Base-by-base conservation (phyloP, 2,329 filamentous ascomycete species). In the Penicillium sp. region DNA sequence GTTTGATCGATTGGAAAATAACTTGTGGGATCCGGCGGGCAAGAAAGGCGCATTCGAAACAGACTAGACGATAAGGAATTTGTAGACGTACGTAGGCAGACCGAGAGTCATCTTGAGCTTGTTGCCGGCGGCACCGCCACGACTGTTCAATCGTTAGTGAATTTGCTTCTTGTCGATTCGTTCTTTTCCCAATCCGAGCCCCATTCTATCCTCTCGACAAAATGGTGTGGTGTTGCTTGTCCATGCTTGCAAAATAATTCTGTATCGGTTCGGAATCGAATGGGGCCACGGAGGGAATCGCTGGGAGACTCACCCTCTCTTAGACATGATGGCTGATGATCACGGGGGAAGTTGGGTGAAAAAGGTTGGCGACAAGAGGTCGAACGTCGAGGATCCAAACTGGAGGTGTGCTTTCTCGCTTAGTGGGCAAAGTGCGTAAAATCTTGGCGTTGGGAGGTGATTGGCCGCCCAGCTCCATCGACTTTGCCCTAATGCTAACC, bases 91-190 rank as follows among this genome's bases (percentile, higher is more conserved):
- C 92, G 96, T 91, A 82, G 94, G 94, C 75, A 99, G 91, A 97
- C 91, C 94, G 82, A 99, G 91, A 80, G 94, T 97, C 94, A 99
- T 99, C 90, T 96, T 97, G 76, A 97, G 90, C 90, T 99, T 99
- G 90, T 95, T 95, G 87, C 94, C 94, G 76, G 92, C 89, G 85
- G 91, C 89, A 89, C 89, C 90, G 86, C 91, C 83, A 75, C 84
- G 81, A 78, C 83, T 84, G 67, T 66, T 50, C 15, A 57, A 58
- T 50, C 47, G 61, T 67, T 60, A 69, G 65, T 58, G n/a, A 50
- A 49, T 47, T 50, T 55, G 48, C 48, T 34, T 46, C 34, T 18
- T 48, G 25, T 53, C 49, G 45, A 47, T 49, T 57, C 52, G 46
- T 25, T 50, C 7, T 27, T 58, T 29, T 51, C 40, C 34, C 44